Evolutionary conservation across 225 moss, liverwort and hornwort species (phyloP), one percentile per base, ranked within the genome.

Genomic region (Pseudoscleropodium purum): DNA sequence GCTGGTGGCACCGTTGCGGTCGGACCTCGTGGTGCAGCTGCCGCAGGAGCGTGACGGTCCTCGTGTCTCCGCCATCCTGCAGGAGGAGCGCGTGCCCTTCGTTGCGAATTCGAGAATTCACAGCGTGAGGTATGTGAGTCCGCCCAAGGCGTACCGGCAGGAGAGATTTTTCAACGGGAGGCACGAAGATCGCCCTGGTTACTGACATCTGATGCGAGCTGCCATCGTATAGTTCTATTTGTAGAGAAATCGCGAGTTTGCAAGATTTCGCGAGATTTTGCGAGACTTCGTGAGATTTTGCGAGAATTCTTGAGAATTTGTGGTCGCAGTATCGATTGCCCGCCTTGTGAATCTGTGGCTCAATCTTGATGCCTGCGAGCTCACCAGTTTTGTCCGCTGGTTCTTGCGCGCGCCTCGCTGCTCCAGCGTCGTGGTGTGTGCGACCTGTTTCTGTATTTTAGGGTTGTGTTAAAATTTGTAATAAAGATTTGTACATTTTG

Each of bases 401-500:
- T 89, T 76, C 14, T 70, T 78, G 52, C 52, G 70, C 78, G 34
- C 72, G 79, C 79, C 79, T 39, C n/a, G 43, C 66, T 60, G 66
- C 67, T 79, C 81, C 59, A 66, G 86, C 36, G 74, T 69, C 14
- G 72, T 66, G 49, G 43, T 54, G 88, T 34, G 57, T 36, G n/a
- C 18, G 34, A 54, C n/a, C 60, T 27, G 77, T 20, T 85, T 73
- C 26, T 88, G 77, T 80, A 82, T 16, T 61, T 39, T 25, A 82
- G 27, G 56, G 10, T 36, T 70, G n/a, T 30, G 43, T 52, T 33
- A 29, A 18, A 25, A 47, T 83, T 90, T 57, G 64, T 39, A 89
- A 87, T 92, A 92, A 90, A 91, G 15, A n/a, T 47, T 61, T 89
- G 89, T 91, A 90, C n/a, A 92, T 86, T 89, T 91, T 92, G 92